Conservation (phyloP, 2,329 filamentous ascomycete species). For the Cadophora gregata region DNA sequence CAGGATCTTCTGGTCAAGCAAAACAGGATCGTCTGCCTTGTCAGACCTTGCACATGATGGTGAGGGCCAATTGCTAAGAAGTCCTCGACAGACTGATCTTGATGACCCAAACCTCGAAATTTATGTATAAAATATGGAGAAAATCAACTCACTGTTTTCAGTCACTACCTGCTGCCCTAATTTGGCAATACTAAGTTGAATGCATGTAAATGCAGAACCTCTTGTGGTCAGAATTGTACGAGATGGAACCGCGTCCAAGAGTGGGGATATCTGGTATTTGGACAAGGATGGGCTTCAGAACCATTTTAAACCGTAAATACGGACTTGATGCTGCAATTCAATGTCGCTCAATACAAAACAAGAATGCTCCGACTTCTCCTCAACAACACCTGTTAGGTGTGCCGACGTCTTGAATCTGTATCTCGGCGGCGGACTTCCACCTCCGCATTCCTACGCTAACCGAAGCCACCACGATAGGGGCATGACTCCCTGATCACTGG, state of each 20-base stretch:
- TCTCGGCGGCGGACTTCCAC: not conserved
- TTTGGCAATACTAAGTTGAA: not conserved
- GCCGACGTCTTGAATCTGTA: not conserved
- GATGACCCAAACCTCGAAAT: not conserved
- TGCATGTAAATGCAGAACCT: too few relatives aligned
- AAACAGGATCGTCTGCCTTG: not conserved
- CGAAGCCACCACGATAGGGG: not conserved
- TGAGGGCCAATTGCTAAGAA: too few relatives aligned
- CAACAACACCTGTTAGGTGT: not conserved
- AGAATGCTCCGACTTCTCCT: not conserved
- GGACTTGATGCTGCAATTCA: not conserved
- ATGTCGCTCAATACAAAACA: not conserved
- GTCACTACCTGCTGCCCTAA: not conserved
- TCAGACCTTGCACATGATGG: not conserved
- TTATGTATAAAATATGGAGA: not conserved
- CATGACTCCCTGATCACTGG: conserved; percentile 1
- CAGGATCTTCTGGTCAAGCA: not conserved
- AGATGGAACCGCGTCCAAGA: not conserved
- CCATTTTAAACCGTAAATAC: not conserved
- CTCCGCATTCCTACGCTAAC: not conserved
- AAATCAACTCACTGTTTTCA: not conserved
- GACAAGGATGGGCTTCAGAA: not conserved
- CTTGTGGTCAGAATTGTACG: not conserved
- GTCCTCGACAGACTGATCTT: too few relatives aligned
- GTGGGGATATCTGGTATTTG: not conserved